Base-by-base conservation (phyloP, 805 yeast genomes). In the Zygosaccharomyces bisporus region DNA sequence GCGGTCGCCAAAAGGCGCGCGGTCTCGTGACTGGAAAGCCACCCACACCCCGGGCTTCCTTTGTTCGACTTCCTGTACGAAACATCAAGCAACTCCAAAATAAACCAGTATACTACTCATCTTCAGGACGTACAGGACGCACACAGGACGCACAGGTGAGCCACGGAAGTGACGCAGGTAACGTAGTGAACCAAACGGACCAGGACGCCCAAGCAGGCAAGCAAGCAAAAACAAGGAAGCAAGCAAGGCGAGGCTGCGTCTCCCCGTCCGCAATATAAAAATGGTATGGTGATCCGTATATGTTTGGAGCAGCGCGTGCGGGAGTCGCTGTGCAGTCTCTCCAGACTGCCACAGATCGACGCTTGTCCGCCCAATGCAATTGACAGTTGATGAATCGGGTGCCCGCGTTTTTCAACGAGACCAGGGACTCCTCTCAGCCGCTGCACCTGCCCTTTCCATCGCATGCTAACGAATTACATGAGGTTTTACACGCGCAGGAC, bases 401-500 rank as follows among this genome's bases (percentile, higher is more conserved):
- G 31, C 31, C 31, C 31, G 31, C 31, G 31, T 27, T 27, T 27
- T 10, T 27, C 27, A 34, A 34, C 37, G 23, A 19, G 23, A 34
- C n/a, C 24, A 18, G 25, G 23, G 23, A 14, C 32, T 16, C 33
- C 13, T 37, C 40, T 13, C 40, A 37, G 14, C 19, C 33, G 18
- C 27, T 37, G 21, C 40, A 19, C 3, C 40, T 37, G 20, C 19
- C 13, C 10, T 16, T 17, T 17, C 13, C 20, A 29, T 25, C 21
- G 13, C 19, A 37, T 37, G 40, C 58, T 53, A 54, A 54, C 55
- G 30, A 41, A 34, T 44, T 54, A 39, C 49, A 53, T 44, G 21
- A 24, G 10, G 44, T 45, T 17, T 37, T 52, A n/a, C 37, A 39
- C 36, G 49, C 52, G 39, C 60, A 56, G 54, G 55, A 55, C 40